Conservation (phyloP, 441 rosid species). For the Pelargonium citronellum region DNA sequence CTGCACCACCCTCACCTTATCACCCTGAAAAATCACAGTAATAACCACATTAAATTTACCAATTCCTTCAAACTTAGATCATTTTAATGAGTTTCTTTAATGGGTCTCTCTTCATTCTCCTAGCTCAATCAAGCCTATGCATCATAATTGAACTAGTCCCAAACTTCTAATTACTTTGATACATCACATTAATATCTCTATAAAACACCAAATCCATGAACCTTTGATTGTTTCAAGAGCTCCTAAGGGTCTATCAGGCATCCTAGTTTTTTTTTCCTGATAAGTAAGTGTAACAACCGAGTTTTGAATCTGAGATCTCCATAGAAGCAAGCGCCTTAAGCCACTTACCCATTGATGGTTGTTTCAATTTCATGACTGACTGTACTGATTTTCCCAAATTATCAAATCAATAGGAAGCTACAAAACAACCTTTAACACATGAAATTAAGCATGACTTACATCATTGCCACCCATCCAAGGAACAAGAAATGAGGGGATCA, state of each 20-base stretch:
- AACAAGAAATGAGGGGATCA: conserved; percentile 98
- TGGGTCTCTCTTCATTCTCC: not conserved
- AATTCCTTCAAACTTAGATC: not conserved
- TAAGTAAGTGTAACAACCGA: no score
- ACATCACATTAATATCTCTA: no score
- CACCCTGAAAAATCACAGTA: conserved; percentile 53
- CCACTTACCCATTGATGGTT: no score
- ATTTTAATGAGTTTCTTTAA: not conserved
- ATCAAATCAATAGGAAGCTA: not conserved
- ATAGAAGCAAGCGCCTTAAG: no score
- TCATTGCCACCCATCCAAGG: conserved; percentile 93
- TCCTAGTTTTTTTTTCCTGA: no score
- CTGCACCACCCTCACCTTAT: conserved; percentile 94
- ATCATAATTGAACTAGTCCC: not conserved
- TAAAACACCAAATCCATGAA: no score
- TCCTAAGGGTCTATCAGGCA: no score
- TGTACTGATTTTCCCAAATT: not conserved
- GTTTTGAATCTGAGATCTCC: no score
- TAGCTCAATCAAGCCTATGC: not conserved
- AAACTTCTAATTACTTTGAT: not conserved
- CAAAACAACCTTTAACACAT: not conserved
- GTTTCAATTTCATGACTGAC: not conserved
- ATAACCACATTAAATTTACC: conserved; percentile 13
- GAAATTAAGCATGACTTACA: conserved; percentile 40
- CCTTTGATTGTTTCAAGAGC: not conserved